These are phyloP conservation scores for Helianthus annuus DNA, from an alignment of 129 eudicot species.

Conservation along the genomic window HanXRQr2.0-SUNRISE NC_035442.2:13755013-13755512, in stretches of 20 bases:
- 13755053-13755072: conserved; percentile 47
- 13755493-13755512: no score
- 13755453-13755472: no score
- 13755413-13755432: no score
- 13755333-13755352: not conserved
- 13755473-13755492: no score
- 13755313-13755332: not conserved
- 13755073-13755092: conserved; percentile 66
- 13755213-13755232: conserved; percentile 82
- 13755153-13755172: conserved; percentile 97
- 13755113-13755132: conserved; percentile 94
- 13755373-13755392: no score
- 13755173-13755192: conserved; percentile 91
- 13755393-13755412: no score
- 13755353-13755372: not conserved
- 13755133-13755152: conserved; percentile 98
- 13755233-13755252: conserved; percentile 99
- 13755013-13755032: conserved; percentile 34
- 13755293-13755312: not conserved
- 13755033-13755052: conserved; percentile 33
- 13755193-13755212: conserved; percentile 92
- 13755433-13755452: no score
- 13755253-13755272: conserved; percentile 36
- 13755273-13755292: no score
- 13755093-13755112: conserved; percentile 67